These are phyloP conservation scores for Tripterygium wilfordii DNA, from an alignment of 177 flowering plant genomes.

Conservation along the genomic window DNA sequence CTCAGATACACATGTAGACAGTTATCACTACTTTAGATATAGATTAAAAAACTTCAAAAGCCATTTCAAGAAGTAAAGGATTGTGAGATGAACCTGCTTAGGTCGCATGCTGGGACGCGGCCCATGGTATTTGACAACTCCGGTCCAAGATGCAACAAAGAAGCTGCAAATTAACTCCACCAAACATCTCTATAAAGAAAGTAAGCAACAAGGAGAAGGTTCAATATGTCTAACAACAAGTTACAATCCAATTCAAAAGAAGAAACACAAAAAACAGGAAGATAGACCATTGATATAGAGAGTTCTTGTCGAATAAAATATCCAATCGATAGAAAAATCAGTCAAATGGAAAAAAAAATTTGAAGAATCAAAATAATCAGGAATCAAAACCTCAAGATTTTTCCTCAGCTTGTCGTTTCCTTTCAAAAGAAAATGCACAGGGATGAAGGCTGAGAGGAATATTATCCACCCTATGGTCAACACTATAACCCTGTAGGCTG, in stretches of 20 bases:
- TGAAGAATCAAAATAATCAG: background rate
- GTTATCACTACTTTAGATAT: no score
- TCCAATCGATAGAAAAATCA: no score
- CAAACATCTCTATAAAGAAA: slow-evolving; percentile 61
- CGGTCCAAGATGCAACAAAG: slow-evolving; percentile 99
- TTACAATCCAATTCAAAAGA: background rate
- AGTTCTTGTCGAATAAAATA: no score
- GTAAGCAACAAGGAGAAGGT: slow-evolving; percentile 1
- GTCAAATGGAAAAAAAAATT: background rate
- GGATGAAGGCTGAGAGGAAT: slow-evolving; percentile 73
- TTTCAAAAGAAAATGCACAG: slow-evolving; percentile 70
- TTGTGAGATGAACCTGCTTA: slow-evolving; percentile 50
- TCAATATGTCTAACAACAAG: background rate
- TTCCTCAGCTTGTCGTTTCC: slow-evolving; percentile 69
- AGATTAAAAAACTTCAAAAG: background rate
- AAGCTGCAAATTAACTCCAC: slow-evolving; percentile 95
- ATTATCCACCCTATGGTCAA: slow-evolving; percentile 86
- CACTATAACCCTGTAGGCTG: slow-evolving; percentile 67
- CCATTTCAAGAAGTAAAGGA: background rate
- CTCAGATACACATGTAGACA: background rate
- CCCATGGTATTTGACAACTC: slow-evolving; percentile 93
- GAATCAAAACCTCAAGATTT: slow-evolving; percentile 60
- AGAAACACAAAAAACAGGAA: background rate
- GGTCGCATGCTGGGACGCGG: slow-evolving; percentile 93
- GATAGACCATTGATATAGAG: background rate